Evolutionary conservation across 2,329 filamentous ascomycete species (phyloP), one percentile per base, ranked within the genome.

Genomic region (Mycocentrospora acerina): DNA sequence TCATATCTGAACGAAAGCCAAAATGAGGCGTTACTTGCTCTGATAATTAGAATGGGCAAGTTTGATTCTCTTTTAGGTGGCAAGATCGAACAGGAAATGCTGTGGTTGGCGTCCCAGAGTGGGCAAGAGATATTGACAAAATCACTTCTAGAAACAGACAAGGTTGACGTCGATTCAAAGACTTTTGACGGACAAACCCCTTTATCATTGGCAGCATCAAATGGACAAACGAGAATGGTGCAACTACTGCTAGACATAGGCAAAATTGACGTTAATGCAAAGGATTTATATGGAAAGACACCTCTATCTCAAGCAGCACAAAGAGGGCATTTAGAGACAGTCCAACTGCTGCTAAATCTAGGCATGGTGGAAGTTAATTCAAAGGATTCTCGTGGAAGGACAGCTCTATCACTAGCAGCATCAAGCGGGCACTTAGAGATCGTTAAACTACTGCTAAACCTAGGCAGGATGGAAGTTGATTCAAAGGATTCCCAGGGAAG

Each of bases 1-100:
- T 38, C 36, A 12, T 26, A 41, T 37, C 30, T 29, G 15, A 33
- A 28, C 1, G 29, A 41, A 18, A 10, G 35, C 29, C 36, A 37
- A 18, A 17, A 38, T 24, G 24, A 14, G 13, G 11, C 7, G 18
- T 25, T 41, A 34, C 10, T 45, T 12, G 18, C 19, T 24, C 17
- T 32, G 7, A 12, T 32, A 7, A 15, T 42, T 22, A 22, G 19
- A 22, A 22, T 9, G 9, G 19, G 19, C n/a, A 16, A 25, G 4
- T 2, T 18, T 11, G 18, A n/a, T 7, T 4, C 10, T 13, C 9
- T 31, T 18, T 10, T 24, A 5, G 9, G 9, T 6, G 19, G 9
- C 19, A 22, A 22, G 5, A 5, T 9, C 9, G 9, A 22, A 22
- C 19, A 9, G 9, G 5, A 5, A 22, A 5, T 9, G 19, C 19